Percentiles rank a stretch among this genome's conserved stretches.
phyloP scores from a whole-genome alignment of 179 eudicot genomes.

The Camellia oleifera region DNA sequence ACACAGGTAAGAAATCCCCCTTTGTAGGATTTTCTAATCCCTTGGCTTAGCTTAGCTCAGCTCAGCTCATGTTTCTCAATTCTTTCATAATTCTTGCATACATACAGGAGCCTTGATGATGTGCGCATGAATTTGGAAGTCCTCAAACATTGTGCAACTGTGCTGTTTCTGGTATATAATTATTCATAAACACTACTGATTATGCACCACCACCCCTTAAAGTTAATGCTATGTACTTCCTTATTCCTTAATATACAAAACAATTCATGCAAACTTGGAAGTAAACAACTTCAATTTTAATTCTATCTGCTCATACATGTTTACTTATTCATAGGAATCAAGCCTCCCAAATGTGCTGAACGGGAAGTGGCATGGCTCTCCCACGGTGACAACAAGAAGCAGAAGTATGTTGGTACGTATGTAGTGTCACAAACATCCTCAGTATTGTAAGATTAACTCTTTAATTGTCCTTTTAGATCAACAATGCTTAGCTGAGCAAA shows the following conservation, averaged over 20 bases:
- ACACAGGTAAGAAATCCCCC: slow-evolving; percentile 52
- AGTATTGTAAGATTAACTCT: background rate
- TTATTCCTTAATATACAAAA: background rate
- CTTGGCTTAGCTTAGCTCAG: background rate
- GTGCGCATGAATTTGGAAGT: slow-evolving; percentile 91
- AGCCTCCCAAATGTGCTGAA: slow-evolving; percentile 59
- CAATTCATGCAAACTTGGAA: background rate
- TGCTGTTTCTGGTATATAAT: slow-evolving; percentile 62
- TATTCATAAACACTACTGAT: background rate
- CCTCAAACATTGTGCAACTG: slow-evolving; percentile 87
- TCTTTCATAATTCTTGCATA: background rate
- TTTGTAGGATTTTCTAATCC: background rate
- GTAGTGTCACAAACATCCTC: background rate
- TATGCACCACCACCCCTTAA: too few relatives aligned
- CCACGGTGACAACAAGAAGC: slow-evolving; percentile 43
- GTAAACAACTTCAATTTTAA: background rate
- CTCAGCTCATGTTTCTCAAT: background rate
- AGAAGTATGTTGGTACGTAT: slow-evolving; percentile 26
- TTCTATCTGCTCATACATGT: background rate
- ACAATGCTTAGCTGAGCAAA: background rate
- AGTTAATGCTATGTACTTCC: too few relatives aligned
- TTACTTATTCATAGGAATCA: slow-evolving; percentile 52
- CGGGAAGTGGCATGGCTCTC: slow-evolving; percentile 30
- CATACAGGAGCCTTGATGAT: slow-evolving; percentile 81
- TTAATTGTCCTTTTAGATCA: background rate